Conservation (phyloP, 768 basidiomycete species). For the Tricholoma saponaceum region DNA sequence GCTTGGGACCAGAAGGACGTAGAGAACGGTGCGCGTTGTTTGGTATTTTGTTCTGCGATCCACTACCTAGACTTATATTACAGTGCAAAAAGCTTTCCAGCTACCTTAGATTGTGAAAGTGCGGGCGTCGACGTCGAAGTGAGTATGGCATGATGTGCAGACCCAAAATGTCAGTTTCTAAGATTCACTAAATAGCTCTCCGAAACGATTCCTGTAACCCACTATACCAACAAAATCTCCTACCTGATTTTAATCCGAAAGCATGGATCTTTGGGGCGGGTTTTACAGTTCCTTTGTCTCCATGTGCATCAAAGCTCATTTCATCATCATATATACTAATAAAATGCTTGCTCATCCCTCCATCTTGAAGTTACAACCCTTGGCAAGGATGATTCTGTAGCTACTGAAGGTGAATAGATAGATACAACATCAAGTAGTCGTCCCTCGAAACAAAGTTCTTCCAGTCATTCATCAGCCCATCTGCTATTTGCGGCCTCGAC, state of each 20-base stretch:
- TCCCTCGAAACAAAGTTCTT: neutral
- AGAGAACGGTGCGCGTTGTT: conserved; percentile 30
- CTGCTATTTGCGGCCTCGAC: neutral
- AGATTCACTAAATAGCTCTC: neutral
- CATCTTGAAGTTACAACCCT: too few relatives aligned
- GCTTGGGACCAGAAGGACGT: conserved; percentile 35
- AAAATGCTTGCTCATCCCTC: too few relatives aligned
- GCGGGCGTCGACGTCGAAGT: neutral
- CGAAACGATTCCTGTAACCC: neutral
- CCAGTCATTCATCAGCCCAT: neutral
- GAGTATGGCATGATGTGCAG: neutral
- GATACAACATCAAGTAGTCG: neutral
- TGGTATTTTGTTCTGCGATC: neutral
- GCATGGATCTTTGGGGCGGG: neutral
- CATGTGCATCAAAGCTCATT: neutral
- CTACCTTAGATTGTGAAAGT: neutral
- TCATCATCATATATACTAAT: too few relatives aligned
- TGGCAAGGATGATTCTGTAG: too few relatives aligned
- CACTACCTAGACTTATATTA: neutral
- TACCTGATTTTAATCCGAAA: neutral
- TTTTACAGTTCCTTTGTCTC: neutral
- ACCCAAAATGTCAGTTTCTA: neutral
- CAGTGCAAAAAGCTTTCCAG: conserved; percentile 1
- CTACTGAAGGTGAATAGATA: too few relatives aligned
- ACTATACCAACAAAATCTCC: neutral